These are phyloP conservation scores for Ammopiptanthus mongolicus DNA, from an alignment of 306 rosid genomes.

Conservation along the genomic window DNA sequence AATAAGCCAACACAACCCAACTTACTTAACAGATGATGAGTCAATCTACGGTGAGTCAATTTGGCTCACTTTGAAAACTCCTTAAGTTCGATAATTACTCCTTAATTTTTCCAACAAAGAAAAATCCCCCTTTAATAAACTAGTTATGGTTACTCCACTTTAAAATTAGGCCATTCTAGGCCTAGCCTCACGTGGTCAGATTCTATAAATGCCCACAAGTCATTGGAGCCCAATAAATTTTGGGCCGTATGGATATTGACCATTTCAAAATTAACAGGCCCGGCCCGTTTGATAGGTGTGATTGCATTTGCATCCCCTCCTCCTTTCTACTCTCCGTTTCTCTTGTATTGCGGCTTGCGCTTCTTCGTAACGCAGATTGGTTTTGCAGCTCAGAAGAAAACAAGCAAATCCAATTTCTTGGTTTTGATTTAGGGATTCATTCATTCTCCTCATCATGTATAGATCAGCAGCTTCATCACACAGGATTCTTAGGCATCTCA, in stretches of 20 bases:
- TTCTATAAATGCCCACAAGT: too few relatives aligned
- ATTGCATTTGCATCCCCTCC: not conserved
- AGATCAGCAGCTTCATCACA: conserved; percentile 65
- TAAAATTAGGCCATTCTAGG: too few relatives aligned
- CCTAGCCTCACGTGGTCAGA: too few relatives aligned
- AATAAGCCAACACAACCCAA: too few relatives aligned
- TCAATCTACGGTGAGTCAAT: too few relatives aligned
- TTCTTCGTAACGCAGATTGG: not conserved
- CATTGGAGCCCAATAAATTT: not conserved
- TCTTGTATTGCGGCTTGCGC: not conserved
- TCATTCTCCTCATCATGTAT: conserved; percentile 43
- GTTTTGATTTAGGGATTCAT: conserved; percentile 26
- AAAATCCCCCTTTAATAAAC: too few relatives aligned
- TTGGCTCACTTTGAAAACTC: too few relatives aligned
- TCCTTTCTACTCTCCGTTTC: not conserved
- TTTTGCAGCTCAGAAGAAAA: not conserved
- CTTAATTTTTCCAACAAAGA: too few relatives aligned
- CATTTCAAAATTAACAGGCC: not conserved
- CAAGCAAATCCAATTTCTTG: not conserved
- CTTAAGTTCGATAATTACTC: too few relatives aligned
- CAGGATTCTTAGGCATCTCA: conserved; percentile 40
- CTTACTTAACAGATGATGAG: too few relatives aligned
- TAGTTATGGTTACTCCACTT: too few relatives aligned
- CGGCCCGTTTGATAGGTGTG: not conserved
- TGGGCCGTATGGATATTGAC: not conserved